phyloP scores from a whole-genome alignment of 1,284 basidiomycete species.

The Malassezia dermatis region DNA sequence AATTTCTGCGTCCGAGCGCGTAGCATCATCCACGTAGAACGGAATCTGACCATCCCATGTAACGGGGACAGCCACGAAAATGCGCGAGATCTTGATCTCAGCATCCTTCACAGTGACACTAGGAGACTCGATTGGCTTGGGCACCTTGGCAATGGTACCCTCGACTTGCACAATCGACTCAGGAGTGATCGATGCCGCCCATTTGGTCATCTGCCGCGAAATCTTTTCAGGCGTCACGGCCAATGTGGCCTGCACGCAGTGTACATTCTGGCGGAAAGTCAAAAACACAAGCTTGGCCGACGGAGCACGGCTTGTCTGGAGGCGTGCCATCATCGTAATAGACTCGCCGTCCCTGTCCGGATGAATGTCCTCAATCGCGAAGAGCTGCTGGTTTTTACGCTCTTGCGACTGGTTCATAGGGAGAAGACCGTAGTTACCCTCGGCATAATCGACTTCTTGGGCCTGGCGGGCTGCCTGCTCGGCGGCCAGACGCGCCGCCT shows the following conservation, averaged over 20 bases:
- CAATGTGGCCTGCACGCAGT: constrained; percentile 81
- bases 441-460: constrained; percentile 70
- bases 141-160: constrained; percentile 56
- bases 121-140: constrained; percentile 73
- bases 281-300: constrained; percentile 83
- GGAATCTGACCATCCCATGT: constrained; percentile 56
- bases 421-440: constrained; percentile 75
- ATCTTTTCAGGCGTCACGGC: constrained; percentile 67
- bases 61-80: constrained; percentile 72
- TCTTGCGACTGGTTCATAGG: constrained; percentile 85
- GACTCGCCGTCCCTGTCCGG: constrained; percentile 64
- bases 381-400: constrained; percentile 51
- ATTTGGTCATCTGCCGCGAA: constrained; percentile 97
- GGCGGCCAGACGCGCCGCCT: constrained; percentile 70
- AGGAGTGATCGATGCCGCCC: constrained; percentile 64
- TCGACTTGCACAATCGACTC: constrained; percentile 91
- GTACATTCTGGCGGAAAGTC: constrained; percentile 74
- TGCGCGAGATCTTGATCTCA: constrained; percentile 76
- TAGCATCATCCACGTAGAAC: constrained; percentile 87
- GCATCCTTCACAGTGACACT: constrained; percentile 81
- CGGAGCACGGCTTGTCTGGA: constrained; percentile 74
- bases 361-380: constrained; percentile 61
- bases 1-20: constrained; percentile 67
- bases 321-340: constrained; percentile 74
- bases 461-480: constrained; percentile 65